Evolutionary conservation across 768 basidiomycete genomes (phyloP).

Genomic region (Boletellus emodensis): DNA sequence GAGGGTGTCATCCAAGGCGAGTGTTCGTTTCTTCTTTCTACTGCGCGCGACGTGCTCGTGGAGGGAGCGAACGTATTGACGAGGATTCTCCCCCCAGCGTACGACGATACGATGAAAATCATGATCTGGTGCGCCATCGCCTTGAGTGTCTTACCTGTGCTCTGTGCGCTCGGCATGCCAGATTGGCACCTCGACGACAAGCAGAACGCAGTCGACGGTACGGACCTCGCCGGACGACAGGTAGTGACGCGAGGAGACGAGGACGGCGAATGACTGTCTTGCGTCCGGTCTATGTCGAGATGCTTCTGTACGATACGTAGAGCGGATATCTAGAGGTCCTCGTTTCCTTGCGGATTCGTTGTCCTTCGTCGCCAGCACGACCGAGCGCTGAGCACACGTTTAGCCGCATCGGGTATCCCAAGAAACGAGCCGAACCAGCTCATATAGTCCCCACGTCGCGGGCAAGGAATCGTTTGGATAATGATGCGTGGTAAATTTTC

Average conservation of each 20-base stretch:
- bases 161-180: conserved; percentile 56
- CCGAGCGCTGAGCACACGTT: too few species aligned
- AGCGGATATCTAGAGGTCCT: too few species aligned
- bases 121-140: conserved; percentile 52
- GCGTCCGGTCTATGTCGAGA: neutral
- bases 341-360: too few species aligned
- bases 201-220: conserved; percentile 64
- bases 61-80: neutral
- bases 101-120: conserved; percentile 53
- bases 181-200: conserved; percentile 64
- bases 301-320: neutral
- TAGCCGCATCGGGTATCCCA: too few species aligned
- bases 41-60: too few species aligned
- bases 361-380: too few species aligned
- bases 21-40: conserved; percentile 6
- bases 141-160: conserved; percentile 54
- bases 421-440: too few species aligned
- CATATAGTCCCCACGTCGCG: too few species aligned
- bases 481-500: too few species aligned
- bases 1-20: conserved; percentile 57
- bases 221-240: conserved; percentile 19
- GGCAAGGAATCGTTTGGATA: too few species aligned
- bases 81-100: conserved; percentile 31
- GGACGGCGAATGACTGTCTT: neutral
- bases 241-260: neutral